Conservation (phyloP, 352 stramenopile genomes). For the Elongisporangium anandrum region DNA sequence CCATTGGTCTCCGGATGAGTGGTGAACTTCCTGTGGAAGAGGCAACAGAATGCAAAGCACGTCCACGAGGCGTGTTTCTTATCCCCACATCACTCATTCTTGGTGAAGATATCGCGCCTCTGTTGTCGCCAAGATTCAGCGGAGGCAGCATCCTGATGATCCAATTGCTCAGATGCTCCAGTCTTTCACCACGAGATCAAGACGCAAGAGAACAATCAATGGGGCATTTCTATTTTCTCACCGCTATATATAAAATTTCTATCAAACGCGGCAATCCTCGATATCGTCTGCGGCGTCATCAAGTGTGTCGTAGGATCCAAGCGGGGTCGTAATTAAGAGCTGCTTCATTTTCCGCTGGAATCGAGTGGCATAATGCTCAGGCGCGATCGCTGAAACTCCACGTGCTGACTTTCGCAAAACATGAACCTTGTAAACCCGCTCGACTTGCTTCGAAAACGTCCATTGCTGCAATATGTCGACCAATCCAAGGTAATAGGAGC, state of each 20-base stretch:
- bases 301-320: constrained; percentile 22
- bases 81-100: constrained; percentile 6
- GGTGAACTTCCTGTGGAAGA: neutral
- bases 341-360: constrained; percentile 87
- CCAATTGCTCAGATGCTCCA: neutral
- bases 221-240: neutral
- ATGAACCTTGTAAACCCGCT: constrained; percentile 82
- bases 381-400: constrained; percentile 71
- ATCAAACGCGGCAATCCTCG: constrained; percentile 3
- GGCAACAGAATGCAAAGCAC: neutral
- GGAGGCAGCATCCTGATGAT: constrained; percentile 30
- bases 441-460: constrained; percentile 72
- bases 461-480: constrained; percentile 89
- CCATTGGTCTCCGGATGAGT: neutral
- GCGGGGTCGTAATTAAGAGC: constrained; percentile 60
- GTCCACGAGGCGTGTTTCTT: neutral
- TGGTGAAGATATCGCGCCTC: constrained; percentile 27
- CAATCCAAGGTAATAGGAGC: constrained; percentile 87
- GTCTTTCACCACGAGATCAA: neutral
- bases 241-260: constrained; percentile 19
- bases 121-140: constrained; percentile 30
- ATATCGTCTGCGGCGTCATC: constrained; percentile 20
- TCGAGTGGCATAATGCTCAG: constrained; percentile 62
- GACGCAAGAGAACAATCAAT: neutral
- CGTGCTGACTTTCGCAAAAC: constrained; percentile 65